Evolutionary conservation across 176 grass and related monocot species (phyloP), one percentile per base, ranked within the genome.

Genomic region (Saccharum spontaneum): DNA sequence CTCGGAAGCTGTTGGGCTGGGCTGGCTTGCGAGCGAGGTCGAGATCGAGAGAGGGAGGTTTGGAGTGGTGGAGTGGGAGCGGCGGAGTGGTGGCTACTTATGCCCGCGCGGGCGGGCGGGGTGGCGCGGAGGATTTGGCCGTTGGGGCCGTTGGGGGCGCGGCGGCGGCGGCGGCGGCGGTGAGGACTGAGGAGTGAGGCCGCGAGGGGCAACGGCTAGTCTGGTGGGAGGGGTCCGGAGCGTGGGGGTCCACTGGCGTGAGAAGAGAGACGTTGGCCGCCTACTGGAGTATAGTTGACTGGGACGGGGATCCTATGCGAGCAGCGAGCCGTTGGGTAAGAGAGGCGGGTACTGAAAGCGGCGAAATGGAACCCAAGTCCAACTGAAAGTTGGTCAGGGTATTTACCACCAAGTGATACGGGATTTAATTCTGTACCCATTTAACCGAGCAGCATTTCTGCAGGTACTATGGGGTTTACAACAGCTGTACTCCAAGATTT

Each of bases 141-240:
- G 71, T 75, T 66, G 82, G 52, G 50, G 23, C n/a, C n/a, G n/a
- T 5, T 52, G 48, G 48, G 0, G 40, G 24, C 63, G 78, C 78
- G 40, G 63, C 78, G 76, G 41, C 4, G 14, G 37, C 13, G 50
- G 78, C 78, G 40, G 63, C 78, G 76, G 41, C 4, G 14, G 37
- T 20, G 50, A 43, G 80, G 38, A 52, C 1, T 12, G 10, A 46
- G 12, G 46, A 49, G 14, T 49, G 48, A 52, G 48, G 15, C 15
- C 48, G 54, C 18, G 37, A 43, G 81, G 39, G 69, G 8, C 59
- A 84, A 84, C 82, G 82, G 82, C 82, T 84, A 84, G 82, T 84
- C 59, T 75, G 57, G 44, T 74, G 71, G 17, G 71, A 37, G 82
- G 79, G 43, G 63, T 46, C 78, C 26, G 34, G 30, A 38, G 34